Conservation (phyloP, 371 early-diverging fungal genomes). For the Conidiobolus incongruus region DNA sequence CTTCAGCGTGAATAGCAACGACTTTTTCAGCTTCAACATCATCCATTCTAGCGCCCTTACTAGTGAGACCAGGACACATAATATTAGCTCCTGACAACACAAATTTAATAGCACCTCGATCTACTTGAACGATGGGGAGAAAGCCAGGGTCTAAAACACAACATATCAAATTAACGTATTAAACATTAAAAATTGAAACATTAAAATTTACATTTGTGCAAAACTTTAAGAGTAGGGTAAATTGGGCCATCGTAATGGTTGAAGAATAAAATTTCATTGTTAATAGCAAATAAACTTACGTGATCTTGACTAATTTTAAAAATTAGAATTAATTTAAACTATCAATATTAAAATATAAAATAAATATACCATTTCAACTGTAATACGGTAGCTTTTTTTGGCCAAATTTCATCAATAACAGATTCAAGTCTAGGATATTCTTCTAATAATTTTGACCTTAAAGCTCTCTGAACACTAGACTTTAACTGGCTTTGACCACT, state of each 20-base stretch:
- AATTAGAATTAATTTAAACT: background rate
- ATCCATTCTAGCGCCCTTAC: conserved; percentile 71
- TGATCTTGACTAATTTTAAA: conserved; percentile 48
- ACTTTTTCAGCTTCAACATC: conserved; percentile 43
- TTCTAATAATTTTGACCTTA: conserved; percentile 65
- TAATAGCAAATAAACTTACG: conserved; percentile 51
- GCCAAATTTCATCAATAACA: conserved; percentile 74
- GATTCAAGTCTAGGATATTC: conserved; percentile 70
- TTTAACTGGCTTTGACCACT: conserved; percentile 73
- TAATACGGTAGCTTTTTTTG: conserved; percentile 70
- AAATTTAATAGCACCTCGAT: conserved; percentile 94
- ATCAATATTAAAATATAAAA: background rate
- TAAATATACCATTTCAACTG: conserved; percentile 59
- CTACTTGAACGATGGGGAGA: conserved; percentile 78
- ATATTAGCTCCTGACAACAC: conserved; percentile 89
- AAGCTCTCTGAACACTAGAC: conserved; percentile 72
- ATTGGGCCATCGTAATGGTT: conserved; percentile 85
- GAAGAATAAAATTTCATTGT: conserved; percentile 74
- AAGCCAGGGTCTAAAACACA: conserved; percentile 56
- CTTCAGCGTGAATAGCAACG: conserved; percentile 91
- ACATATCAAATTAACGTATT: background rate
- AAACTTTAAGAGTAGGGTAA: conserved; percentile 59
- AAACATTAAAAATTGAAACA: too few species aligned
- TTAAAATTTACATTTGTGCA: conserved; percentile 61
- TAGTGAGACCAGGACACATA: conserved; percentile 96